Percentiles rank a stretch among this genome's conserved stretches.
Conservation (phyloP, 2,329 filamentous ascomycete species). For the Rutstroemia sp. region DNA sequence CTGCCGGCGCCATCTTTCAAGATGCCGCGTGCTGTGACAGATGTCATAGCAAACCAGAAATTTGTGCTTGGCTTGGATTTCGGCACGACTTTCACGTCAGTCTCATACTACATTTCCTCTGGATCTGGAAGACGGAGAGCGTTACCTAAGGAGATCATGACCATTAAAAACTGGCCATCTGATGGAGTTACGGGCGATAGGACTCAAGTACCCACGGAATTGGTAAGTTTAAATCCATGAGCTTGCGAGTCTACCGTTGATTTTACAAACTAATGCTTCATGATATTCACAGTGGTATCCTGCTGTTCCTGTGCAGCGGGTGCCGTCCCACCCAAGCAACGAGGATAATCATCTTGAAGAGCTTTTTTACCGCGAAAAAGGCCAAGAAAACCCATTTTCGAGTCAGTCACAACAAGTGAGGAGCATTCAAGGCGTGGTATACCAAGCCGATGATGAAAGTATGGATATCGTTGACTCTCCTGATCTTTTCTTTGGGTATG, state of each 20-base stretch:
- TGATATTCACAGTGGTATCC: neutral
- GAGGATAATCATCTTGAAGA: neutral
- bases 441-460: neutral
- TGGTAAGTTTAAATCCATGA: neutral
- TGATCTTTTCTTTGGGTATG: neutral
- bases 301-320: neutral
- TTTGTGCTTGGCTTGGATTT: constrained; percentile 1
- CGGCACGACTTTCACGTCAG: neutral
- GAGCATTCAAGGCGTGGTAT: neutral
- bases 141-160: neutral
- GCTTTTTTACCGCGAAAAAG: neutral
- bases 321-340: neutral
- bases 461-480: neutral
- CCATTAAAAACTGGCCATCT: constrained; percentile 3
- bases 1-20: neutral
- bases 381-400: neutral
- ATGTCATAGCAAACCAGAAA: neutral
- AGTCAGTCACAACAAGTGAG: neutral
- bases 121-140: neutral
- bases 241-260: too few relatives aligned
- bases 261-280: neutral
- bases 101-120: neutral
- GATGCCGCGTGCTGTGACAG: neutral
- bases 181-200: neutral
- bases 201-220: neutral